Base-by-base conservation (phyloP, 768 basidiomycete genomes). In the Leucocoprinus leucothites region DNA sequence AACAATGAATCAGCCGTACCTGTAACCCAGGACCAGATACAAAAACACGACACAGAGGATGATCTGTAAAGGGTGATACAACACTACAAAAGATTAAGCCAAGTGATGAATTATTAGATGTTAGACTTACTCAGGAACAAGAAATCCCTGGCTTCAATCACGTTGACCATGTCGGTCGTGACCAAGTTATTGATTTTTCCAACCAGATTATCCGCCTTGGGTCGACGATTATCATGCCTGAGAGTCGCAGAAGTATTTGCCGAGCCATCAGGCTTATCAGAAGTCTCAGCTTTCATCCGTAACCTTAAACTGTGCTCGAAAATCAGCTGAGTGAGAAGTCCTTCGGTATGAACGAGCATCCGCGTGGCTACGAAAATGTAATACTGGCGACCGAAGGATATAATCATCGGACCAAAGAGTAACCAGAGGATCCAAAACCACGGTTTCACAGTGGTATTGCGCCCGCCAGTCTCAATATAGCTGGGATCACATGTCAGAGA, bases 161-260 rank as follows among this genome's bases (percentile, higher is more conserved):
- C 72, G 54, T 66, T 68, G 34, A 51, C 55, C 58, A 74, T 41
- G 65, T 90, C 88, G 2, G 82, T 82, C 9, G 86, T 82, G 50
- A 88, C 79, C 3, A 89, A 69, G 52, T 89, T 89, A 65, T 86
- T 89, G 64, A 90, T 84, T 63, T 81, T 86, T 13, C 87, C 88
- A 40, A 83, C 78, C 16, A 88, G 66, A 59, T 84, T 84, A 3
- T 41, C 40, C 6, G 59, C 57, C 24, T 63, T 56, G 22, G 49
- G n/a, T 3, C 18, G 41, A 11, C 43, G 24, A 14, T 40, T 36
- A 1, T 51, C 48, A 42, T 53, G 41, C 18, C 25, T 50, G 16
- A 24, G 9, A 9, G n/a, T 16, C 8, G 19, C 34, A 21, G 42
- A 41, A 46, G 19, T 26, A 22, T 9, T 7, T 3, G 18, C 22